These are phyloP conservation scores for Pyrenophora seminiperda DNA, from an alignment of 2,329 filamentous ascomycete genomes.

Conservation along the genomic window DNA sequence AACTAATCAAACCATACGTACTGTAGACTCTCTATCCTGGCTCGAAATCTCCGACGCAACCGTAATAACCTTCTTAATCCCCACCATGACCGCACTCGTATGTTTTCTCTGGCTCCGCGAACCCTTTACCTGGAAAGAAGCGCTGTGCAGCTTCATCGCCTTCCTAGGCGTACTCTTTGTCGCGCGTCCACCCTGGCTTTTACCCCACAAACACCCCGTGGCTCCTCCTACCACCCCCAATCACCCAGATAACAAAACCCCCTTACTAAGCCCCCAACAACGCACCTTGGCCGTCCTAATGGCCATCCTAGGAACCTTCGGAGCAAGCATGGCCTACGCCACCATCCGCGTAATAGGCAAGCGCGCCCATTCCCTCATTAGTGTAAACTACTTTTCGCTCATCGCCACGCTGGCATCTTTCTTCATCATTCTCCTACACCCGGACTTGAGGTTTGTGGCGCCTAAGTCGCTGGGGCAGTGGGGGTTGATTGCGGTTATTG, in stretches of 20 bases:
- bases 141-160: conserved; percentile 73
- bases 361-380: conserved; percentile 66
- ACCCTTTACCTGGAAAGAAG: conserved; percentile 76
- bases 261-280: conserved; percentile 59
- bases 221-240: conserved; percentile 41
- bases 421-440: conserved; percentile 60
- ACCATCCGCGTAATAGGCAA: conserved; percentile 78
- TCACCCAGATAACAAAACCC: conserved; percentile 27
- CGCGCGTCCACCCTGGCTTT: conserved; percentile 68
- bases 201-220: conserved; percentile 36
- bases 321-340: conserved; percentile 72
- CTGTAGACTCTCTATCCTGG: conserved; percentile 67
- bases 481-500: conserved; percentile 69
- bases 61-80: conserved; percentile 82
- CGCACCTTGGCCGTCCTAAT: conserved; percentile 70
- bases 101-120: conserved; percentile 75
- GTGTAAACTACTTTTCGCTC: conserved; percentile 76
- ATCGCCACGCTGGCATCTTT: conserved; percentile 70
- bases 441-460: conserved; percentile 60
- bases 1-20: background rate
- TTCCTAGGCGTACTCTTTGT: conserved; percentile 80
- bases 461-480: conserved; percentile 63
- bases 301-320: conserved; percentile 75
- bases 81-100: conserved; percentile 76
- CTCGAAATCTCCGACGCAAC: conserved; percentile 83